Conservation (phyloP, 768 basidiomycete species). For the Cubamyces lactineus region DNA sequence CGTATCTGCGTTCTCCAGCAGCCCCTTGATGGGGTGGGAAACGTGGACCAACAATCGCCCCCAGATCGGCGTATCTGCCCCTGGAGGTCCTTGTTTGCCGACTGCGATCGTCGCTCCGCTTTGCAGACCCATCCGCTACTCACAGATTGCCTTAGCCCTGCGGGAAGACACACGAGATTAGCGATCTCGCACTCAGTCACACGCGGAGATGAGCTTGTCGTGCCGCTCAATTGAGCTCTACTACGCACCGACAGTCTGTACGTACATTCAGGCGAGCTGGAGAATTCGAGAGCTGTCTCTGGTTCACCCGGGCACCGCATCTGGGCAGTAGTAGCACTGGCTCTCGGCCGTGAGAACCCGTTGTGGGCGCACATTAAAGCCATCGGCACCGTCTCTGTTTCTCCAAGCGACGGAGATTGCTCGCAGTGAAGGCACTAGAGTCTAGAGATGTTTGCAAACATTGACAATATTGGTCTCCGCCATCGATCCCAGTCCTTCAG, state of each 20-base stretch:
- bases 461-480: no score
- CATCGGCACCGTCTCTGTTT: not conserved
- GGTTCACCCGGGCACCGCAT: no score
- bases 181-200: slow-evolving; percentile 5
- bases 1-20: not conserved
- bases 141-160: not conserved
- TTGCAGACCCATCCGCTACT: not conserved
- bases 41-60: slow-evolving; percentile 8
- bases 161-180: not conserved
- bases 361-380: not conserved
- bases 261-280: no score
- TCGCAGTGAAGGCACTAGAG: no score
- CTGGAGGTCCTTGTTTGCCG: slow-evolving; percentile 9
- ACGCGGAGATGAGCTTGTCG: not conserved
- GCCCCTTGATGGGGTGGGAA: slow-evolving; percentile 6
- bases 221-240: not conserved
- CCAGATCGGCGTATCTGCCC: not conserved
- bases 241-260: no score
- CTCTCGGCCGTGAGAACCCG: no score
- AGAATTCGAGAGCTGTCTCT: no score
- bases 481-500: no score
- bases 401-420: no score
- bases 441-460: no score
- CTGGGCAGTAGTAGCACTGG: no score
- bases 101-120: slow-evolving; percentile 13